Base-by-base conservation (phyloP, 208 protist genomes). In the Crithidia sp. region DNA sequence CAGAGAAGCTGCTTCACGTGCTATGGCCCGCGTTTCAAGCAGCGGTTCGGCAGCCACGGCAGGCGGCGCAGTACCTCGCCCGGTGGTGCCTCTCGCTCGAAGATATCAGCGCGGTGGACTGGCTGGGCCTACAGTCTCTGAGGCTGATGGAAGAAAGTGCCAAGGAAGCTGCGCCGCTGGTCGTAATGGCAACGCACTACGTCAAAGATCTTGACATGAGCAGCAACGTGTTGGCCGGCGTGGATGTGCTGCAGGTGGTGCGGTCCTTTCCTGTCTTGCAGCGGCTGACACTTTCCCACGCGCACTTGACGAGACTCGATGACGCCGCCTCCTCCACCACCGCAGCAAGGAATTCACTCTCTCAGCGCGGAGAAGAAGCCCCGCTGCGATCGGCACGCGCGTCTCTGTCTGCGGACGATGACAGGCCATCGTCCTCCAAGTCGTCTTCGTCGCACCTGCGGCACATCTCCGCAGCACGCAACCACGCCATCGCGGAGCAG, bases 41-140 rank as follows among this genome's bases (percentile, higher is more conserved):
- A 7, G 83, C 76, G 7, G 67, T 85, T n/a, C 41, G 36, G 7
- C 71, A 83, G 73, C 60, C 68, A 2, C 28, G 53, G n/a, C 71
- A 78, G 1, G 82, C 84, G 2, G 67, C 74, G 14, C 89, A 86
- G 56, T 77, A 77, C 63, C 84, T 91, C 16, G 76, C 79, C 45
- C 65, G 64, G 4, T 39, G 93, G 7, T 80, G 76, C 39, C 89
- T 94, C 62, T 84, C 88, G 4, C 71, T 96, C 4, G 92, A 94
- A 39, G 57, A 84, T 9, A 68, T 96, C 12, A 19, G 71, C 39
- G 36, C 60, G 6, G 75, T 95, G 6, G 83, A 90, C 56, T 89
- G 84, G 75, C 37, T 5, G 71, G 68, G 67, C 59, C 47, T 78
- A 59, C 81, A 61, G 36, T 71, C 59, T 10, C 28, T 73, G 50